Conservation (phyloP, 139 green algal species). For the Haematococcus lacustris region DNA sequence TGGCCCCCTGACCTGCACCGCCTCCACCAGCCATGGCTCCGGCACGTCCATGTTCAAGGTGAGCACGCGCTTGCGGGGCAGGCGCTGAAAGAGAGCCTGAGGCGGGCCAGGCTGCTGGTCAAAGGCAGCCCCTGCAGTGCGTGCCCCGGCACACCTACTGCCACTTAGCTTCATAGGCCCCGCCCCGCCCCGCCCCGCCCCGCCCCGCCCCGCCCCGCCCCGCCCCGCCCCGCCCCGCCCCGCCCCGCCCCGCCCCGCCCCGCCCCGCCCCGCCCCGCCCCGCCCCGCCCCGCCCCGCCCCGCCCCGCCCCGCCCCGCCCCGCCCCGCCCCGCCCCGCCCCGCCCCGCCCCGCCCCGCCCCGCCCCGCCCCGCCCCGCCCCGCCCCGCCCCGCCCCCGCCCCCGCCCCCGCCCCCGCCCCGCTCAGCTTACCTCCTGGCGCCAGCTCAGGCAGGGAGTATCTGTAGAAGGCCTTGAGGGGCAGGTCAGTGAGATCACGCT, state of each 20-base stretch:
- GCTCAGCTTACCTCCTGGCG: slow-evolving; percentile 4
- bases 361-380: background rate
- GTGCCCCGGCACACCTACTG: no score
- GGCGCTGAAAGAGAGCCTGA: slow-evolving; percentile 40
- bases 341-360: no score
- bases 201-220: no score
- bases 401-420: background rate
- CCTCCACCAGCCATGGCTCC: slow-evolving; percentile 88
- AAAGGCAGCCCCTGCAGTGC: background rate
- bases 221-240: no score
- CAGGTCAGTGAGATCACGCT: slow-evolving; percentile 60
- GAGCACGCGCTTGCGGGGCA: slow-evolving; percentile 64
- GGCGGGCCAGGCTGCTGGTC: slow-evolving; percentile 12
- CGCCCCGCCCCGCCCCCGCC: background rate
- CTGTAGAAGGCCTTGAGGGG: slow-evolving; percentile 90
- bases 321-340: no score
- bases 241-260: no score
- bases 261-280: no score
- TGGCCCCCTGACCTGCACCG: slow-evolving; percentile 18
- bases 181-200: no score
- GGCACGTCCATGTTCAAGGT: slow-evolving; percentile 91
- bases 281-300: no score
- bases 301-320: no score
- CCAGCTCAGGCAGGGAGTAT: slow-evolving; percentile 41
- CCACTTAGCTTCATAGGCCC: no score